These are phyloP conservation scores for Beauveria pseudobassiana DNA, from an alignment of 2,329 filamentous ascomycete species.

Conservation along the genomic window DNA sequence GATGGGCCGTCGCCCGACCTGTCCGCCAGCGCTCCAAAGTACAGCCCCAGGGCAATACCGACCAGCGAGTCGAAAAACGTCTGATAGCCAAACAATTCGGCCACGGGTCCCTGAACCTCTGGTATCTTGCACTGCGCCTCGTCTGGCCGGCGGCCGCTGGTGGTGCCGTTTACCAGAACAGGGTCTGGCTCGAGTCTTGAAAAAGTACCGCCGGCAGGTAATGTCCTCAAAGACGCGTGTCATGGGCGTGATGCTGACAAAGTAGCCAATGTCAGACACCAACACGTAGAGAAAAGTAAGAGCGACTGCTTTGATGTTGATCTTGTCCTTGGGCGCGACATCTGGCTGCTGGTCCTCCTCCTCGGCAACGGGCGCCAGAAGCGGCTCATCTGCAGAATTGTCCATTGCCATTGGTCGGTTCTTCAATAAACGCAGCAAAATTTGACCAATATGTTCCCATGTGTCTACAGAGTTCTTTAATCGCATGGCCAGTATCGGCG, in stretches of 20 bases:
- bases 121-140: conserved; percentile 9
- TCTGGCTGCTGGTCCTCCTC: background rate
- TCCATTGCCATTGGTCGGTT: background rate
- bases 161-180: background rate
- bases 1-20: conserved; percentile 1
- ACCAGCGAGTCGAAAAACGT: conserved; percentile 2
- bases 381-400: conserved; percentile 1
- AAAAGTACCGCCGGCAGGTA: background rate
- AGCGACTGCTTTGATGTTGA: background rate
- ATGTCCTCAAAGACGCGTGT: conserved; percentile 9
- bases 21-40: conserved; percentile 9
- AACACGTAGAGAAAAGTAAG: background rate
- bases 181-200: background rate
- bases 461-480: no score
- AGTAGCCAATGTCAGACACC: conserved; percentile 1
- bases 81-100: conserved; percentile 6
- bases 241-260: conserved; percentile 2
- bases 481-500: background rate
- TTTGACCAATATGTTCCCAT: background rate
- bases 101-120: conserved; percentile 5
- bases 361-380: background rate
- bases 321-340: background rate
- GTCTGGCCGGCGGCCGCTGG: background rate
- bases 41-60: conserved; percentile 2
- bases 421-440: background rate